Base-by-base conservation (phyloP, 305 asterid genomes). In the Galium porrigens region DNA sequence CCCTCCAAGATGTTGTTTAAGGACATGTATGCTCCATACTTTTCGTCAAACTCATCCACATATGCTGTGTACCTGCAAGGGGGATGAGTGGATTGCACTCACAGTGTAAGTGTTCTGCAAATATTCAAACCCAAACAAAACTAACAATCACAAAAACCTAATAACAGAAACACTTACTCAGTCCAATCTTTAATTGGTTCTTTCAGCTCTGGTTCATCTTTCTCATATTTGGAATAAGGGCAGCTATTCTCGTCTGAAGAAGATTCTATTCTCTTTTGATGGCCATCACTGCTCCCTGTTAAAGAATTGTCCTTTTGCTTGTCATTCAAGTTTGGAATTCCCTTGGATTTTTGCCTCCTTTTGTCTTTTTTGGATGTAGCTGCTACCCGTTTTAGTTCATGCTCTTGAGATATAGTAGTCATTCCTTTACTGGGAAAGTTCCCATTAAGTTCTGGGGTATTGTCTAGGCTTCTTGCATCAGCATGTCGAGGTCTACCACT, bases 11-110 rank as follows among this genome's bases (percentile, higher is more conserved):
- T 76, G 70, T 80, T 85, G 82, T 74, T 78, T 80, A 94, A 72
- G 42, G 94, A 86, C 65, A 72, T 67, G 72, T 89, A 90, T 70
- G 72, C 78, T 58, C 83, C 86, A 49, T 86, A 86, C 77, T 94
- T 94, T 78, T 87, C 99, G 70, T 78, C 81, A 80, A 73, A 94
- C 77, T 94, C 99, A 79, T 87, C 81, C 74, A 94, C 94, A 74
- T 94, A 89, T 61, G 76, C 91, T 72, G 77, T 70, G 64, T 89
- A 90, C 85, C 99, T 94, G 79, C 70, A 77, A 70, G n/a, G 30
- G 68, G 46, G 59, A 41, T 58, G 22, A 30, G 42, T 18, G 15
- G 48, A 18, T 22, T 51, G 51, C 7, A 17, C 33, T 25, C 17
- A 65, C 22, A 61, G 65, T 7, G 42, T 60, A 48, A 34, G 65